Evolutionary conservation across 768 basidiomycete genomes (phyloP), one percentile per base, ranked within the genome.

Genomic region (Russula emetica): DNA sequence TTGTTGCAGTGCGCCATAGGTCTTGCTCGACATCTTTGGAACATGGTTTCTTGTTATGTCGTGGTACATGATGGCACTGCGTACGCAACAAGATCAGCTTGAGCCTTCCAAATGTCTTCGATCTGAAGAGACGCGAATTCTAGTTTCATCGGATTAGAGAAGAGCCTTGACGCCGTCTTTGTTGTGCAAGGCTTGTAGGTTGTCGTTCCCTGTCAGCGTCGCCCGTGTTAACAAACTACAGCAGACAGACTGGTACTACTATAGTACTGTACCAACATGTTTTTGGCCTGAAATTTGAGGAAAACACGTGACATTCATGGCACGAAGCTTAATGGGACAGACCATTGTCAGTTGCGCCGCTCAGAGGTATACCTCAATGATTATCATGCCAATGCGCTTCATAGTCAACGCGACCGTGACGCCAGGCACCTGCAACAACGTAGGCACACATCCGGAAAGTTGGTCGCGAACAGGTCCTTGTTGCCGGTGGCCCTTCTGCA

Each of bases 401-500:
- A 0, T 32, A 34, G 34, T 34, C 34, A 34, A 34, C 32, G 32
- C 32, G 8, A 9, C 32, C 32, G 32, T 34, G 34, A 36, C 36
- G 36, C 36, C 2, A 36, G 13, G 36, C 13, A 36, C 36, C 3
- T 36, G 36, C 36, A 14, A 36, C 36, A 9, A 30, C 30, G 0
- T 6, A 30, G n/a, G n/a, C n/a, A n/a, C n/a, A 69, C 67, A 44
- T 73, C 66, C 3, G 73, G 71, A 66, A 73, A 76, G 58, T 72
- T 69, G 30, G 68, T 53, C 20, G 72, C 67, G 61, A 79, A 66
- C 18, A 78, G 62, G 16, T 63, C 62, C 71, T 80, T 34, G 34
- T 8, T 34, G 34, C 3, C 34, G 34, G 1, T 80, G 26, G 79
- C 78, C 32, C 73, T 71, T 62, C 55, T 72, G 76, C 78, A 80